Conservation (phyloP, 1,284 basidiomycete species). For the Trametes hirsuta region DNA sequence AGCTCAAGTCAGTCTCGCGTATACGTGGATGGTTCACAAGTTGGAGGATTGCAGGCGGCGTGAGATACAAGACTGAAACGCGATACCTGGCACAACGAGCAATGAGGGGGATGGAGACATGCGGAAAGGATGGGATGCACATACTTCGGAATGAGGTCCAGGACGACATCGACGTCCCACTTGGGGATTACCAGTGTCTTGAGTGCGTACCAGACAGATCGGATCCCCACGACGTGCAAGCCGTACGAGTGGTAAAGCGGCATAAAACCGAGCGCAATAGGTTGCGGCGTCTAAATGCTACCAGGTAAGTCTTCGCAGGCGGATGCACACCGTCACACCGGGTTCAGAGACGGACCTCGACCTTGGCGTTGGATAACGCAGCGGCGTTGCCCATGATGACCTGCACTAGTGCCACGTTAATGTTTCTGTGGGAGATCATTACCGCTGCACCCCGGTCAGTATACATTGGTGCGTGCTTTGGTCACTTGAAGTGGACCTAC, state of each 20-base stretch:
- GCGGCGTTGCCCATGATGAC: conserved; percentile 34
- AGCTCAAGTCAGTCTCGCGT: conserved; percentile 55
- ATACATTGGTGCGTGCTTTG: not conserved
- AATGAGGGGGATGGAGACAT: conserved; percentile 44
- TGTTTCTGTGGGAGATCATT: conserved; percentile 76
- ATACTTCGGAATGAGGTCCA: conserved; percentile 49
- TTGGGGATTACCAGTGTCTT: conserved; percentile 56
- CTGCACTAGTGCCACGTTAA: conserved; percentile 54
- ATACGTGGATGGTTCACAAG: conserved; percentile 59
- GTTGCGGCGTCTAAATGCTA: conserved; percentile 20
- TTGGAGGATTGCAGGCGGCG: conserved; percentile 71
- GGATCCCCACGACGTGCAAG: conserved; percentile 56
- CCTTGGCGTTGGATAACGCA: conserved; percentile 5
- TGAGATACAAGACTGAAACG: conserved; percentile 51
- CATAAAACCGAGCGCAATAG: conserved; percentile 57
- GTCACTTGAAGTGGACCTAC: conserved; percentile 37
- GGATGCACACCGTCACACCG: not conserved
- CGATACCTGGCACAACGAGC: conserved; percentile 48
- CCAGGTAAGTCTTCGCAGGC: not conserved
- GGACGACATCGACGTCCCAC: conserved; percentile 58
- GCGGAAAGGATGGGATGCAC: not conserved
- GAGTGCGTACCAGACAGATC: conserved; percentile 43
- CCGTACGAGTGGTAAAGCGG: conserved; percentile 76
- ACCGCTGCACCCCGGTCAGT: conserved; percentile 50
- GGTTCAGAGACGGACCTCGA: conserved; percentile 5